Evolutionary conservation across 2,329 filamentous ascomycete species (phyloP), one percentile per base, ranked within the genome.

Genomic region (Ambrosiella xylebori): DNA sequence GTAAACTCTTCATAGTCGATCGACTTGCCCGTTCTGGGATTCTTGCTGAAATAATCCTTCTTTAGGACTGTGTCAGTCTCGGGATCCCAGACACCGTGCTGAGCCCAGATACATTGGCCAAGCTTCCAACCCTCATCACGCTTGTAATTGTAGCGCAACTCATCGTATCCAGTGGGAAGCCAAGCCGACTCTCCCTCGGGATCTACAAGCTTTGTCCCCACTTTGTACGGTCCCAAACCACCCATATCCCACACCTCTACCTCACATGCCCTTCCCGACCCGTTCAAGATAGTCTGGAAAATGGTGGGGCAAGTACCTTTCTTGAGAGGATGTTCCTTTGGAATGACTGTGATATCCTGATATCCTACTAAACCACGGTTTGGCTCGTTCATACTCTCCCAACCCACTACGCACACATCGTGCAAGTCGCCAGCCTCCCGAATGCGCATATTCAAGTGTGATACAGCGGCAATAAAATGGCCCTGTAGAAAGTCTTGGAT

Each of bases 351-450:
- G 55, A 98, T 75, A 67, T 97, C 89, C 61, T 82, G 78, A 66
- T 87, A 85, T 11, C 90, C 90, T 53, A 94, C 81, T 66, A 96
- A 75, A 27, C 94, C 91, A 66, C 86, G 80, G 68, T 94, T 93
- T 0, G 93, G 93, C 70, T 98, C 93, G 66, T 98, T 98, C 70
- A 97, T 75, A 65, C 83, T 95, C 73, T 98, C 93, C 86, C 91
- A 98, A 1, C 93, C 93, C 64, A 97, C 85, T 5, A 98, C 82
- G 37, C 93, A 82, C 19, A 90, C 83, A 62, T 93, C 79, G 66
- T 94, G 86, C 11, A 98, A 74, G 67, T 89, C 90, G 0, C 88
- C 90, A 1, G 93, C 90, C 64, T 97, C 89, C 59, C 88, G 82
- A 63, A 98, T 94, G 59, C 86, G 80, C 67, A 80, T 78, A 0